These are phyloP conservation scores for Pythium aquatile DNA, from an alignment of 352 stramenopile species.

Conservation along the genomic window DNA sequence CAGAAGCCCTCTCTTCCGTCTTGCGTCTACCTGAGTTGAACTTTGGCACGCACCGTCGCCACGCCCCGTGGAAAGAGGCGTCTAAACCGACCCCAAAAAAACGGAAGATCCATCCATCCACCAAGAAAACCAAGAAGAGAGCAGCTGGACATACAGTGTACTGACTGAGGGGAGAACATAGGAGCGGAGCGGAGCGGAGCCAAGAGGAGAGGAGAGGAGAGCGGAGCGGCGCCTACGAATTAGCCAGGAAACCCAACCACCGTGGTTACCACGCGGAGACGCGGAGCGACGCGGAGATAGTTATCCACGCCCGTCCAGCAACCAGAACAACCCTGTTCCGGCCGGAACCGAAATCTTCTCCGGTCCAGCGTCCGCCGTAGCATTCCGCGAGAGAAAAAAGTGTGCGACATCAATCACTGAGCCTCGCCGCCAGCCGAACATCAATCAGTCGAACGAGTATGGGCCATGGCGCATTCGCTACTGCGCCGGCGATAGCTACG, in stretches of 20 bases:
- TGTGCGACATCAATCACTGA: background rate
- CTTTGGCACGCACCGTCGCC: conserved; percentile 15
- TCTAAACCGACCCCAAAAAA: conserved; percentile 5
- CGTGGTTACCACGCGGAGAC: background rate
- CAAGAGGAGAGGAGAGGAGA: background rate
- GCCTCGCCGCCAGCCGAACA: background rate
- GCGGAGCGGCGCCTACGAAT: background rate
- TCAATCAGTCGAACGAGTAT: conserved; percentile 10
- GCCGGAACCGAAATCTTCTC: conserved; percentile 4
- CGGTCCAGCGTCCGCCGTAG: conserved; percentile 11
- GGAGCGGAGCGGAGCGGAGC: conserved; percentile 11
- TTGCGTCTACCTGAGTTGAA: conserved; percentile 25
- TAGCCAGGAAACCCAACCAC: background rate
- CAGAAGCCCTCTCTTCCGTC: background rate
- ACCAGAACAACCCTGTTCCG: background rate
- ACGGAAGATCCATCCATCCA: background rate
- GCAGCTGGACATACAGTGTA: background rate
- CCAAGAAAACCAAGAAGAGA: background rate
- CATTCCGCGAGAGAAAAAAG: background rate
- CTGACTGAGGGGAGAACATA: conserved; percentile 1
- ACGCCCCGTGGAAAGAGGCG: conserved; percentile 9
- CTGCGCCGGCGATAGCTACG: conserved; percentile 13
- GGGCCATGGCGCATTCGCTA: conserved; percentile 22
- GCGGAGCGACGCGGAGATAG: background rate
- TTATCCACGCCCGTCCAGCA: background rate